A percentile compares a stretch with the other conserved stretches of the same genome.
phyloP scores from a whole-genome alignment of 1,139 yeast genomes.

The Nakaseomyces nivariensis region DNA sequence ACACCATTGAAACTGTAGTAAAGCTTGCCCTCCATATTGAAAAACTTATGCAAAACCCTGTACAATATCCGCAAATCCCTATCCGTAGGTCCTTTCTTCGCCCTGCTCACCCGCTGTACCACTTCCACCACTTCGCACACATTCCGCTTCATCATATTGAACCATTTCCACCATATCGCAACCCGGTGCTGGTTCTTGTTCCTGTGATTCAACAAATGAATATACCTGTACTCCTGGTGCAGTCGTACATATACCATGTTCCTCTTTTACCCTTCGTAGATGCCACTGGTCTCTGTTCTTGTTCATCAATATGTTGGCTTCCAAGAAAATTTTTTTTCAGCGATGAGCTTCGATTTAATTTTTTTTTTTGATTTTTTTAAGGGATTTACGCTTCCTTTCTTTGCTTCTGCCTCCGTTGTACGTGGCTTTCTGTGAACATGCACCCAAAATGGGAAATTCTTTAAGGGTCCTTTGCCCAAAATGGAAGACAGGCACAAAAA shows the following conservation, averaged over 20 bases:
- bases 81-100: neutral
- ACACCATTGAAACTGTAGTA: slow-evolving; percentile 58
- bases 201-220: slow-evolving; percentile 58
- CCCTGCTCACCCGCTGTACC: slow-evolving; percentile 6
- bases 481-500: neutral
- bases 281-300: no score
- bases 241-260: slow-evolving; percentile 11
- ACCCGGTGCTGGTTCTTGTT: slow-evolving; percentile 70
- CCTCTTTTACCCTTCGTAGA: no score
- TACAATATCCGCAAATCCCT: slow-evolving; percentile 11
- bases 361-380: neutral
- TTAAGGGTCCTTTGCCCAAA: no score
- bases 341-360: neutral
- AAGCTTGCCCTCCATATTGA: slow-evolving; percentile 11
- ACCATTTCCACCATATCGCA: slow-evolving; percentile 65
- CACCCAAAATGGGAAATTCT: neutral
- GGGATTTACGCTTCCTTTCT: neutral
- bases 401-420: neutral
- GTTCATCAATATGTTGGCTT: no score
- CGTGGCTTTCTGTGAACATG: neutral
- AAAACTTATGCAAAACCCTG: slow-evolving; percentile 11
- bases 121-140: slow-evolving; percentile 35
- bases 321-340: neutral
- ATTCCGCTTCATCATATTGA: slow-evolving; percentile 54
- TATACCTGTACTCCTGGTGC: slow-evolving; percentile 43